Evolutionary conservation across 2,329 filamentous ascomycete genomes (phyloP).

Genomic region (Chalaropsis thielavioides): DNA sequence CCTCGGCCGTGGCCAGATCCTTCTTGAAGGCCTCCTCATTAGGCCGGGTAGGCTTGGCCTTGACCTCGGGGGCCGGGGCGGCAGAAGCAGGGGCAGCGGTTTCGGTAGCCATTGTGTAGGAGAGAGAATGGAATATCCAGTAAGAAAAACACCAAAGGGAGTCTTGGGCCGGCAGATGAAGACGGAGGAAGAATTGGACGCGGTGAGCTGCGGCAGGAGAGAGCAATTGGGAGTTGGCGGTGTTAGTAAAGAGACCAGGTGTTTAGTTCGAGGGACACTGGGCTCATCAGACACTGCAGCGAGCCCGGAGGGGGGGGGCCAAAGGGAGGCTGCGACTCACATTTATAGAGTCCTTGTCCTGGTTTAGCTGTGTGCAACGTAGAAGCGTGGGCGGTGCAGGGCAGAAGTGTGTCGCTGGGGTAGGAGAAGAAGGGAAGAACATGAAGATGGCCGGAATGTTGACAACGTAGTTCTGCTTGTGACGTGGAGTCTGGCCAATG

Average conservation of each 20-base stretch:
- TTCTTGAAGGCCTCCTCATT: constrained; percentile 76
- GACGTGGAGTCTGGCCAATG: no score
- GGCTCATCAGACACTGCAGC: not conserved
- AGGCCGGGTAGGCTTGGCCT: constrained; percentile 57
- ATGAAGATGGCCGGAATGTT: no score
- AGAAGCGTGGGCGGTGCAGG: no score
- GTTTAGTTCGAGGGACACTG: not conserved
- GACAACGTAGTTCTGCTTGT: no score
- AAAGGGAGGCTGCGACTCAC: not conserved
- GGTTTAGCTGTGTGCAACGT: no score
- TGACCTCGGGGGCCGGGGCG: constrained; percentile 28
- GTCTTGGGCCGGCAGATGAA: constrained; percentile 11
- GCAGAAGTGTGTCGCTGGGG: no score
- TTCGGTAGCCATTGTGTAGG: constrained; percentile 17
- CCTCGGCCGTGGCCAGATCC: constrained; percentile 65
- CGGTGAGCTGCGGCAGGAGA: not conserved
- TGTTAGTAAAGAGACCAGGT: constrained; percentile 2
- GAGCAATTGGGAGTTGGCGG: not conserved
- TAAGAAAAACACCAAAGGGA: constrained; percentile 19
- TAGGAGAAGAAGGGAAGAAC: no score
- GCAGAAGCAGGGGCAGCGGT: constrained; percentile 31
- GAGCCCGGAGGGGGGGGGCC: not conserved
- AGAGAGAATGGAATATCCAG: constrained; percentile 17
- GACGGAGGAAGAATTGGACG: not conserved
- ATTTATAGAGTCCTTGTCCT: not conserved